Evolutionary conservation across 2,329 filamentous ascomycete species (phyloP), one percentile per base, ranked within the genome.

Genomic region (Colletotrichum sp.): DNA sequence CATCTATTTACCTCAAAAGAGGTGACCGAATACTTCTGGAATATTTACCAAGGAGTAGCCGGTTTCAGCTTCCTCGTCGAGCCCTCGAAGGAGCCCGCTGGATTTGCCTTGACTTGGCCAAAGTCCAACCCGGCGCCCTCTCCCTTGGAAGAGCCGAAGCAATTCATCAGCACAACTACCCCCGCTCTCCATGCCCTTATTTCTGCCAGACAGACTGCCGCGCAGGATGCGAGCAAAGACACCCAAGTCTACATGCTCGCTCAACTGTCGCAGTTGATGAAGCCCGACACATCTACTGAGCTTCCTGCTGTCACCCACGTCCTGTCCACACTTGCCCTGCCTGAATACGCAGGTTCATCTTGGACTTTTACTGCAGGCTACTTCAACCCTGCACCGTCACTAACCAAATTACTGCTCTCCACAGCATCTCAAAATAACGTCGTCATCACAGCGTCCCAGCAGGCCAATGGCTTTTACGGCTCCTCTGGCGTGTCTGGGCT

Each of bases 331-430:
- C 88, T 98, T 5, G 88, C 93, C 1, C 84, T 83, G 0, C 89
- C 93, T 0, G 85, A 88, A 8, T 94, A 95, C 78, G 85, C 87
- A 12, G 89, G 90, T 38, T 94, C 94, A 0, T 93, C 91, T 16
- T 99, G 97, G 97, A 97, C 95, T 0, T 98, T 99, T 82, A 98
- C 97, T 1, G 97, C 97, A 0, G 97, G 97, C 66, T 99, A 99
- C 85, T 99, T 99, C 86, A 99, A 99, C 85, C 98, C 98, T 70
- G 95, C 95, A 8, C 93, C 95, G 0, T 92, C 93, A 6, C 90
- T 98, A 24, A 96, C 94, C 4, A 90, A 92, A 51, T 90, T 98
- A 1, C 88, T 99, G 0, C 91, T 99, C 36, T 87, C 89, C 8
- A 95, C 95, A 1, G 90, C 92, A 2, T 93, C 93, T 0, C 83